Evolutionary conservation across 169 alveolate species (phyloP).

Genomic region (Plasmodium vivax): DNA sequence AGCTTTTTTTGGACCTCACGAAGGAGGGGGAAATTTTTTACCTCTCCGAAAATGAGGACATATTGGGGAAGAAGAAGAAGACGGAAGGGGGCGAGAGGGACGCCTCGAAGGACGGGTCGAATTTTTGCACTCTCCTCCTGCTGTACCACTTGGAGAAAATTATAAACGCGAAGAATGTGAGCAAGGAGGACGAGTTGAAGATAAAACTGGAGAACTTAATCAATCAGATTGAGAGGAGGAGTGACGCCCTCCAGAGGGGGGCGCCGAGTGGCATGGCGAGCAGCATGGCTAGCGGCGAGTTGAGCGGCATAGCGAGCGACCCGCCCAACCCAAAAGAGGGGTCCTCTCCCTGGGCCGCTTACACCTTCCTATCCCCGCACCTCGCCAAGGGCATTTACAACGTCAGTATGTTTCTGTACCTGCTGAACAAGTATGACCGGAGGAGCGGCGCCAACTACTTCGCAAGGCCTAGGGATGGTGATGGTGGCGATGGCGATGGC

Average conservation of each 20-base stretch:
- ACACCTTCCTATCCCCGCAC: slow-evolving; percentile 32
- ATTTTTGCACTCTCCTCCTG: slow-evolving; percentile 25
- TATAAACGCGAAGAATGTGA: slow-evolving; percentile 21
- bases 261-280: background rate
- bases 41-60: background rate
- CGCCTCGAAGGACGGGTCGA: background rate
- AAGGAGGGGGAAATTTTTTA: slow-evolving; percentile 57
- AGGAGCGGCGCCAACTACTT: slow-evolving; percentile 5
- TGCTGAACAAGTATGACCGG: slow-evolving; percentile 65
- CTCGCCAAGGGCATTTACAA: slow-evolving; percentile 57
- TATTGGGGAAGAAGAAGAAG: background rate
- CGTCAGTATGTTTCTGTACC: slow-evolving; percentile 23
- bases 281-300: background rate
- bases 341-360: background rate
- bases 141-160: slow-evolving; percentile 48
- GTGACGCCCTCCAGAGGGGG: background rate
- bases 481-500: no score
- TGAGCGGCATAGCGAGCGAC: no score
- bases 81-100: background rate
- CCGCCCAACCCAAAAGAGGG: background rate
- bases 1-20: slow-evolving; percentile 41
- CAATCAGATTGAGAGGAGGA: slow-evolving; percentile 47
- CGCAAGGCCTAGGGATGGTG: background rate
- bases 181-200: slow-evolving; percentile 68
- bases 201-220: slow-evolving; percentile 68